phyloP scores from a whole-genome alignment of 176 grass and related monocot genomes.

The Avena atlantica region DNA sequence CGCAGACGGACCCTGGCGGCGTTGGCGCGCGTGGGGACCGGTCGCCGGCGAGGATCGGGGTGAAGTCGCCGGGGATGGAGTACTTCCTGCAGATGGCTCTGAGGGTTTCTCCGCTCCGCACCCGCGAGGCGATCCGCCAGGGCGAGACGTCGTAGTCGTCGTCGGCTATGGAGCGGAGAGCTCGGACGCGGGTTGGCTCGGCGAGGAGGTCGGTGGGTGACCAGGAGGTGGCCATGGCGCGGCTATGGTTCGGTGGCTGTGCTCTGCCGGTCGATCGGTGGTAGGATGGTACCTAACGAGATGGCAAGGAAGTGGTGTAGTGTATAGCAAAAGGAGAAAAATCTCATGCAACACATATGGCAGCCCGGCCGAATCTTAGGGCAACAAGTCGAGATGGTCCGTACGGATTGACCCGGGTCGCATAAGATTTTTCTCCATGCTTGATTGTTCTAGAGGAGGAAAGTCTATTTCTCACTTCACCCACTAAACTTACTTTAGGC shows the following conservation, averaged over 20 bases:
- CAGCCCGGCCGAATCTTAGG: too few relatives aligned
- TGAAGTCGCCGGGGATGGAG: constrained; percentile 8
- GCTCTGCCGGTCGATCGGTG: neutral
- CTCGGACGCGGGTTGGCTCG: neutral
- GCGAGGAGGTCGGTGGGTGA: neutral
- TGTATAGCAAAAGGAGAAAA: too few relatives aligned
- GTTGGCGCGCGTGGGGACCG: neutral
- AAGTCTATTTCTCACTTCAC: too few relatives aligned
- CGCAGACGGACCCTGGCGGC: neutral
- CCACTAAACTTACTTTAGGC: too few relatives aligned
- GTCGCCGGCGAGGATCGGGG: constrained; percentile 10
- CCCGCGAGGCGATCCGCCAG: neutral
- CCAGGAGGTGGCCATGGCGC: constrained; percentile 12
- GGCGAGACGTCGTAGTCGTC: neutral
- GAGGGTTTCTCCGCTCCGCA: neutral
- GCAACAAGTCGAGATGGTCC: too few relatives aligned
- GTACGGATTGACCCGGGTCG: too few relatives aligned
- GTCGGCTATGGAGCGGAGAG: neutral
- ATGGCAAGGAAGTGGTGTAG: neutral
- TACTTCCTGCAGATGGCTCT: constrained; percentile 18
- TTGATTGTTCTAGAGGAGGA: too few relatives aligned
- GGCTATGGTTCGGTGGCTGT: neutral
- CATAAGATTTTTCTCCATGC: too few relatives aligned
- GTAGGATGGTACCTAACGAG: constrained; percentile 13
- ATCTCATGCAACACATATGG: too few relatives aligned